phyloP scores from a whole-genome alignment of 2,329 filamentous ascomycete species.

The Dothidotthia symphoricarpi region DNA sequence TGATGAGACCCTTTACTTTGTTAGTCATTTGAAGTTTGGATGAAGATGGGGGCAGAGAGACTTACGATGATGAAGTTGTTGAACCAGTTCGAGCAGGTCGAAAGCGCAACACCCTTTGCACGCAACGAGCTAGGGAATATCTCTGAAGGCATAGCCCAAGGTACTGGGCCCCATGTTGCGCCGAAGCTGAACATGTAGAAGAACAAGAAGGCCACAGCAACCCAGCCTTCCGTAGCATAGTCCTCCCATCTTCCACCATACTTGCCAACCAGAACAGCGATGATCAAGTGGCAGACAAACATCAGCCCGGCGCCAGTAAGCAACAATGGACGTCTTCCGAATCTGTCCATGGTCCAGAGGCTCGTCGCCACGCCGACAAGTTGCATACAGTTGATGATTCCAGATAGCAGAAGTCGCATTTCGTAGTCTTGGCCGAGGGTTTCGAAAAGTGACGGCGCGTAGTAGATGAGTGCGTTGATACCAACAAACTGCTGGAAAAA shows the following conservation, averaged over 20 bases:
- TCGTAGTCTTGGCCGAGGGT: constrained; percentile 58
- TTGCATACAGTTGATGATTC: constrained; percentile 58
- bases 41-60: neutral
- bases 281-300: constrained; percentile 53
- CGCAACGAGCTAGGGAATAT: constrained; percentile 62
- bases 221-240: constrained; percentile 55
- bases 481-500: constrained; percentile 46
- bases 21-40: constrained; percentile 38
- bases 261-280: constrained; percentile 55
- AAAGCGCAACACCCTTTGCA: constrained; percentile 65
- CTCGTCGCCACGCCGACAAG: constrained; percentile 43
- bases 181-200: constrained; percentile 65
- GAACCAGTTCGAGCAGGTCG: constrained; percentile 63
- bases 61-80: constrained; percentile 60
- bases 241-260: constrained; percentile 53
- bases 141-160: constrained; percentile 54
- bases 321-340: constrained; percentile 44
- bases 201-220: constrained; percentile 58
- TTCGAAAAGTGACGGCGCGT: constrained; percentile 60
- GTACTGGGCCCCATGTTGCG: constrained; percentile 56
- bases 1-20: constrained; percentile 57
- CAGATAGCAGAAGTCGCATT: constrained; percentile 60
- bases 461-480: constrained; percentile 56
- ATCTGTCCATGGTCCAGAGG: constrained; percentile 47
- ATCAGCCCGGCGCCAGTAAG: constrained; percentile 49